phyloP scores from a whole-genome alignment of 1,139 yeast species.

The Geotrichum carabidarum region DNA sequence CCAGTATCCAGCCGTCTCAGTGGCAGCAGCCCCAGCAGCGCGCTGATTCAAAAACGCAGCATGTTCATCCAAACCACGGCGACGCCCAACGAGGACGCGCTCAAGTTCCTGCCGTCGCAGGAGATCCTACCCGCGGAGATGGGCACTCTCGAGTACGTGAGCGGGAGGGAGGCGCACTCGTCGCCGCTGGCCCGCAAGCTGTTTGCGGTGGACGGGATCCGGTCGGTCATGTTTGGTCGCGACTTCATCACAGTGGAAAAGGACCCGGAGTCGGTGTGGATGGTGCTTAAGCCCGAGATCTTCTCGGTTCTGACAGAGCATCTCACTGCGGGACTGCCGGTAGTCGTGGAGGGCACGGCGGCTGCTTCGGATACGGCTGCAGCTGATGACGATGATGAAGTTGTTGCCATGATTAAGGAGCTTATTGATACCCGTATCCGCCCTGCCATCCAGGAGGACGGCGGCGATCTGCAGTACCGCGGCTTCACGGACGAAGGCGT shows the following conservation, averaged over 20 bases:
- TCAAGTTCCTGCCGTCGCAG: conserved; percentile 77
- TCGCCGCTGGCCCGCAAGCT: conserved; percentile 80
- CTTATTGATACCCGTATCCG: conserved; percentile 87
- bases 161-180: conserved; percentile 54
- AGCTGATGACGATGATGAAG: conserved; percentile 64
- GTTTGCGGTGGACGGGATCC: conserved; percentile 80
- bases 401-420: conserved; percentile 88
- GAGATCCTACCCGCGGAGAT: conserved; percentile 47
- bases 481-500: conserved; percentile 66
- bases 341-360: conserved; percentile 45
- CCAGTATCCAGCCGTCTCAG: neutral
- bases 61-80: conserved; percentile 54
- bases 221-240: conserved; percentile 81
- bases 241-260: conserved; percentile 85
- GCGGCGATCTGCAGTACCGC: conserved; percentile 71
- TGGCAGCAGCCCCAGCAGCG: neutral
- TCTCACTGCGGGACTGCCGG: conserved; percentile 66
- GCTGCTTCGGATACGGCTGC: conserved; percentile 46
- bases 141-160: conserved; percentile 51
- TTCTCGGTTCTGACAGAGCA: conserved; percentile 80
- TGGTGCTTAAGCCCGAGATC: conserved; percentile 79
- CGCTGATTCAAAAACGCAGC: conserved; percentile 18
- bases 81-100: conserved; percentile 90
- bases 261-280: conserved; percentile 54
- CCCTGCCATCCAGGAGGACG: conserved; percentile 82